Conservation (phyloP, 2,329 filamentous ascomycete species). For the Truncatella angustata region DNA sequence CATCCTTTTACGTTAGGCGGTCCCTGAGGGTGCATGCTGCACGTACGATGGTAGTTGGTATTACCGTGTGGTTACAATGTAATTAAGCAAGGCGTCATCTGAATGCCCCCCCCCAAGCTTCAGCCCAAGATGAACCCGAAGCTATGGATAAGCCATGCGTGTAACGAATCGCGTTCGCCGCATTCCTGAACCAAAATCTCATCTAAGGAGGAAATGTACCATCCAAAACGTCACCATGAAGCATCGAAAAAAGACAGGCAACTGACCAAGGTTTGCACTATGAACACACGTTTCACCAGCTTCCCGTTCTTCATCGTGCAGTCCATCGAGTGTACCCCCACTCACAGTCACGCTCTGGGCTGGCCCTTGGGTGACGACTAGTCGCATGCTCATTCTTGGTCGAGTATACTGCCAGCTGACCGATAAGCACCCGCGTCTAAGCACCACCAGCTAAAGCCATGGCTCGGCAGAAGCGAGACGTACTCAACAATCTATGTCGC, state of each 20-base stretch:
- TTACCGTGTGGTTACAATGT: no score
- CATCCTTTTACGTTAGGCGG: no score
- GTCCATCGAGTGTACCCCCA: not conserved
- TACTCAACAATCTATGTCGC: no score
- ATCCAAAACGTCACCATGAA: not conserved
- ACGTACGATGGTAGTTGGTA: no score
- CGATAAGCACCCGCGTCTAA: no score
- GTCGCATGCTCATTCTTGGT: not conserved
- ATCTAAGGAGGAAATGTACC: not conserved
- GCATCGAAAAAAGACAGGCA: not conserved
- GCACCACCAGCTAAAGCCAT: no score
- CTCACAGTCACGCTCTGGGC: not conserved
- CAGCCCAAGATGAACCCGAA: not conserved
- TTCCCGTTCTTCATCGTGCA: not conserved
- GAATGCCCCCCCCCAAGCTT: no score
- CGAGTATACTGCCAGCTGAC: not conserved
- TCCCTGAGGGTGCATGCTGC: no score
- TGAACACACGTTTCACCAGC: not conserved
- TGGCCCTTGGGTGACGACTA: no score
- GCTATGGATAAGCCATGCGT: not conserved
- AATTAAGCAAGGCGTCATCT: no score
- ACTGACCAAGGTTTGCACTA: not conserved
- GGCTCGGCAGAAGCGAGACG: no score
- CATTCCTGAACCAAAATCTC: not conserved
- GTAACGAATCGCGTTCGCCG: not conserved